These are phyloP conservation scores for Beauveria australis DNA, from an alignment of 2,329 filamentous ascomycete genomes.

Conservation along the genomic window DNA sequence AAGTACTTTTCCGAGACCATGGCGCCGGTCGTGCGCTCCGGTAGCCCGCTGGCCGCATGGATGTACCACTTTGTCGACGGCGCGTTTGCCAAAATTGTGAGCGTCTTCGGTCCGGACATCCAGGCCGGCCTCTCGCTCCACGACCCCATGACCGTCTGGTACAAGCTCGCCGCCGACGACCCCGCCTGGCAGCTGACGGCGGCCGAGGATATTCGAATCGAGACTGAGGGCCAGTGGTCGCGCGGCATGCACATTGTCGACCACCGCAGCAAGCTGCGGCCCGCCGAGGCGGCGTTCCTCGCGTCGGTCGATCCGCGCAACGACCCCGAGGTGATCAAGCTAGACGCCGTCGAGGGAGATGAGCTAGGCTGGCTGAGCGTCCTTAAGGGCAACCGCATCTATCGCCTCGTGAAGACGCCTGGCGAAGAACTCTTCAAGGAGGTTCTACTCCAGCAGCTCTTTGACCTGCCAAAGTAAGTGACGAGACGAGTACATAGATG, in stretches of 20 bases:
- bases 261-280: constrained; percentile 51
- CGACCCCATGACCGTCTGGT: constrained; percentile 74
- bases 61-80: constrained; percentile 62
- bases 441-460: constrained; percentile 57
- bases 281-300: constrained; percentile 32
- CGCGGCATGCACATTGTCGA: constrained; percentile 85
- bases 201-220: constrained; percentile 76
- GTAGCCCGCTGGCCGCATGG: constrained; percentile 69
- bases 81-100: constrained; percentile 60
- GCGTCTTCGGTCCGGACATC: constrained; percentile 48
- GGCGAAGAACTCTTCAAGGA: constrained; percentile 59
- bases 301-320: constrained; percentile 33
- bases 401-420: constrained; percentile 62
- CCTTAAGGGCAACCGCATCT: constrained; percentile 69
- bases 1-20: constrained; percentile 51
- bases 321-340: constrained; percentile 29
- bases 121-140: constrained; percentile 61
- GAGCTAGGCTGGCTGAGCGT: constrained; percentile 66
- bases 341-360: constrained; percentile 58
- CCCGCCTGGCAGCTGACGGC: constrained; percentile 48
- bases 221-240: constrained; percentile 91
- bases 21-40: constrained; percentile 45
- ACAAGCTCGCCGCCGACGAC: constrained; percentile 50
- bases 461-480: constrained; percentile 29
- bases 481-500: constrained; percentile 16